Evolutionary conservation across 208 protist species (phyloP).

Genomic region (Leptomonas seymouri): DNA sequence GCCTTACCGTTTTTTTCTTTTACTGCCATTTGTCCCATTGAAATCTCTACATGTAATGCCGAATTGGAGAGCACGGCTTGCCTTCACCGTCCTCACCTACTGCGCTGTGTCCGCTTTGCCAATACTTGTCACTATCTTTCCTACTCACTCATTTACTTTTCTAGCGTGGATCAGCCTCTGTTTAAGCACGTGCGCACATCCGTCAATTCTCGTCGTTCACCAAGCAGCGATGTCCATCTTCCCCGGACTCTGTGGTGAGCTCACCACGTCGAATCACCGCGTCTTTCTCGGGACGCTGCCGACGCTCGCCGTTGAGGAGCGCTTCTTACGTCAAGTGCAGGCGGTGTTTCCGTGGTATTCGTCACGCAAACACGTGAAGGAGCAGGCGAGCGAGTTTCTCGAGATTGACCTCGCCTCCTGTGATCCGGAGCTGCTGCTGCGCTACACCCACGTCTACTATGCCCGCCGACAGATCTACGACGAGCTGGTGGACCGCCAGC

Average conservation of each 20-base stretch:
- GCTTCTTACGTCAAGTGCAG: constrained; percentile 80
- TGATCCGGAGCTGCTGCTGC: constrained; percentile 82
- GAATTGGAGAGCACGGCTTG: no score
- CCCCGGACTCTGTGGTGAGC: constrained; percentile 83
- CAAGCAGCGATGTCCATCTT: constrained; percentile 58
- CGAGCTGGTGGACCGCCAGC: constrained; percentile 77
- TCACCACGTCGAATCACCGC: constrained; percentile 65
- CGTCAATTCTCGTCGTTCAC: neutral
- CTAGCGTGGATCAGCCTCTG: neutral
- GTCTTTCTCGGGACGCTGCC: constrained; percentile 86
- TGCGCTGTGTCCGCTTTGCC: no score
- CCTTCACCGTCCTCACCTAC: no score
- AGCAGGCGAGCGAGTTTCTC: constrained; percentile 89
- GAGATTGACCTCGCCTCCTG: constrained; percentile 87
- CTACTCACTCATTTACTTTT: neutral
- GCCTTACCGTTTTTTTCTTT: no score
- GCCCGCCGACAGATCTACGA: constrained; percentile 76
- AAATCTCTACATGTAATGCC: no score
- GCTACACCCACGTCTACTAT: constrained; percentile 90
- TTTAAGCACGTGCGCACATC: neutral
- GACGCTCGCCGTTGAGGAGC: constrained; percentile 67
- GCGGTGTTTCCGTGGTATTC: constrained; percentile 86
- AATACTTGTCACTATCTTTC: no score
- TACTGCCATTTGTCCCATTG: no score
- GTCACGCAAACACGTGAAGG: constrained; percentile 82